Percentiles rank a stretch among this genome's conserved stretches.
These are phyloP conservation scores for Choricystis sp. DNA, from an alignment of 139 green algal species.

Conservation along the genomic window DNA sequence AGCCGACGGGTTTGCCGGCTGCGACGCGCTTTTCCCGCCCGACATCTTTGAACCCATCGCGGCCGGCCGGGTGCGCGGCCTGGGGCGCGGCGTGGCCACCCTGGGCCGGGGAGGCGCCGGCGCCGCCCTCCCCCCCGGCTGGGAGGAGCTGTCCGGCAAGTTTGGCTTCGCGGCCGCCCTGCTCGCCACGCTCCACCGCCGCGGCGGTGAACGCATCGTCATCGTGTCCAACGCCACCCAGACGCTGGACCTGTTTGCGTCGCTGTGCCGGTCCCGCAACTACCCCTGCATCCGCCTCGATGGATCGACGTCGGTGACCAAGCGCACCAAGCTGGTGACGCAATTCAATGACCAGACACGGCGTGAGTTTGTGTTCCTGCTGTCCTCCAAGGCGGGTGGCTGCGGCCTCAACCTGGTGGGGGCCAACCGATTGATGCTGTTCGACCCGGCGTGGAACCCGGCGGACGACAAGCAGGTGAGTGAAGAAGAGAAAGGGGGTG, in stretches of 20 bases:
- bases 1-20: constrained; percentile 54
- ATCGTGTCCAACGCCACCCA: constrained; percentile 89
- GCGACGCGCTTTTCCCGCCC: constrained; percentile 52
- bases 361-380: constrained; percentile 82
- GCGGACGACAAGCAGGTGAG: constrained; percentile 72
- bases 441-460: constrained; percentile 90
- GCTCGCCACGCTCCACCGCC: neutral
- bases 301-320: constrained; percentile 74
- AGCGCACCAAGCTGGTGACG: constrained; percentile 89
- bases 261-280: constrained; percentile 63
- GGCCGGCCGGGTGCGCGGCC: constrained; percentile 21
- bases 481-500: neutral
- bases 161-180: constrained; percentile 17
- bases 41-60: constrained; percentile 68
- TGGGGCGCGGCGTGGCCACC: neutral
- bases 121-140: constrained; percentile 38
- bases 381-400: constrained; percentile 84
- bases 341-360: constrained; percentile 24
- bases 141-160: constrained; percentile 64
- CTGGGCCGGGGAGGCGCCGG: neutral
- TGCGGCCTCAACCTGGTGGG: constrained; percentile 97
- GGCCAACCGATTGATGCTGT: constrained; percentile 86
- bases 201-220: constrained; percentile 55
- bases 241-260: constrained; percentile 75
- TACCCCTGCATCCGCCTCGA: constrained; percentile 86